Base-by-base conservation (phyloP, 2,329 filamentous ascomycete species). In the Lecanicillium sp. region DNA sequence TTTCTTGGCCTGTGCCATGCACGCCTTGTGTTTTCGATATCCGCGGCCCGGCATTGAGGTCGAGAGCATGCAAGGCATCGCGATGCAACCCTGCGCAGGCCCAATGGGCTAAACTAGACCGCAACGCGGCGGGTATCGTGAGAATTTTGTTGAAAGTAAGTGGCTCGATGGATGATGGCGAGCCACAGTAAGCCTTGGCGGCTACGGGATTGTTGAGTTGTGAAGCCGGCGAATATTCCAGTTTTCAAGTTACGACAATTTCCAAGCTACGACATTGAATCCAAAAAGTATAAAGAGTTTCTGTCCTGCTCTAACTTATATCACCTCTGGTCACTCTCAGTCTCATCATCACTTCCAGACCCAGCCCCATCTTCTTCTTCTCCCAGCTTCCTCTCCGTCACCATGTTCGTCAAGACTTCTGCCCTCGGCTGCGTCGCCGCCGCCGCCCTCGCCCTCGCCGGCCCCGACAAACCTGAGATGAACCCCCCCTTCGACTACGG, bases 401-500 rank as follows among this genome's bases (percentile, higher is more conserved):
- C 11, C 14, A 48, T 48, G 45, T 27, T 48, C 19, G 23, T 33
- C 36, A 48, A 48, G 30, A 15, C 36, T 36, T 44, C 30, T 20
- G 17, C 27, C 4, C 15, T 41, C 12, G 45, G 24, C 27, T 38
- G 29, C 37, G 17, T 36, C 10, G 30, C 32, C n/a, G 32, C 20
- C 26, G 46, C 38, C 5, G 32, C 29, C 17, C 39, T 48, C 17
- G 46, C n/a, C 14, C 46, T 48, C 6, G 46, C 46, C 12, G 46
- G 38, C 39, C 46, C 46, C 5, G 46, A 48, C 23, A 48, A 48
- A 30, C 46, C 46, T 2, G 46, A 48, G 14, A 48, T 48, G 46
- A 48, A 43, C 23, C 46, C 46, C 12, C 23, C 9, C 21, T 48
- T 35, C 12, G 46, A 48, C 33, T 48, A 48, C 24, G 46, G 46